Conservation (phyloP, 345 rosid species). For the Toxicodendron radicans region DNA sequence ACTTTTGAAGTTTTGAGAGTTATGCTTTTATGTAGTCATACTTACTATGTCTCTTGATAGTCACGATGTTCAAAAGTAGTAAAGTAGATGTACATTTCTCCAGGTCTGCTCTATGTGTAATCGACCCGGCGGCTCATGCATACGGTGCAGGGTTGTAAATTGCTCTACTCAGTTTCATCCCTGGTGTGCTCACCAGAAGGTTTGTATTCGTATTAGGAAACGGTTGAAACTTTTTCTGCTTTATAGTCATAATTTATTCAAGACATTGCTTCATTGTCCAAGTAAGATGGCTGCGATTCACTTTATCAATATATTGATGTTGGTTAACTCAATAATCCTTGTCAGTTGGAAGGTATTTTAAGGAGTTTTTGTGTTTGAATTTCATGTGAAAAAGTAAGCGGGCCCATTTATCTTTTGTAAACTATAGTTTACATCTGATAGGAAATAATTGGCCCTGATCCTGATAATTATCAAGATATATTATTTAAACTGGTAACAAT, state of each 20-base stretch:
- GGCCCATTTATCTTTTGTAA: neutral
- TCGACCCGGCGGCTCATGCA: conserved; percentile 51
- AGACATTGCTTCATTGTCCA: neutral
- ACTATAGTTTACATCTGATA: neutral
- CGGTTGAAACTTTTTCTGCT: conserved; percentile 1
- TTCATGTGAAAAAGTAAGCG: neutral
- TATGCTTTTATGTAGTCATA: neutral
- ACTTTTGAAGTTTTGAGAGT: neutral
- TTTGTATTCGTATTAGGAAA: conserved; percentile 12
- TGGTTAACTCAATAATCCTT: neutral
- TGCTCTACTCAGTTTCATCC: conserved; percentile 49
- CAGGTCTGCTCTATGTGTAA: conserved; percentile 51
- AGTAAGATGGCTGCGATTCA: neutral
- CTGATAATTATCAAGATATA: neutral
- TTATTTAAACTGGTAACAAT: neutral
- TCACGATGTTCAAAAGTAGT: neutral
- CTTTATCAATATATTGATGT: neutral
- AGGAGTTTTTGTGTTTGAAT: neutral
- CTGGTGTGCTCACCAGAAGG: conserved; percentile 63
- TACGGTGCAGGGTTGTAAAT: conserved; percentile 45
- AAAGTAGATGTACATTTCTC: neutral
- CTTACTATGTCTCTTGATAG: neutral
- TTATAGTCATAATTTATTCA: neutral
- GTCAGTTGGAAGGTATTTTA: neutral
- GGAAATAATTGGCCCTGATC: neutral